Evolutionary conservation across 2,329 filamentous ascomycete species (phyloP), one percentile per base, ranked within the genome.

Genomic region (Pestalotiopsis sp.): DNA sequence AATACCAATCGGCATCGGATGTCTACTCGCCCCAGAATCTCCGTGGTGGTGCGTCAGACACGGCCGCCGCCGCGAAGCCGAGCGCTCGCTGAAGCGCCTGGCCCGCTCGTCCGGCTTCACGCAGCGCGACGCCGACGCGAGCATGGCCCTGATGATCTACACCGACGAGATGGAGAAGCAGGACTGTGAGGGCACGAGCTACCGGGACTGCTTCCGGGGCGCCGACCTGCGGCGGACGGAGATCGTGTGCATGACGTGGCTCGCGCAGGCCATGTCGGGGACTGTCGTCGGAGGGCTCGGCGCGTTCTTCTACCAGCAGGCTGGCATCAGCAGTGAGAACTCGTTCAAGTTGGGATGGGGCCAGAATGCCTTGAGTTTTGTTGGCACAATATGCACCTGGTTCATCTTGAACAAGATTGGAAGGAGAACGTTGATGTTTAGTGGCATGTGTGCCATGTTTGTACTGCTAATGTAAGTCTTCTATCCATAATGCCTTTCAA

Each of bases 61-160:
- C 74, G 90, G 89, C 39, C 85, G 85, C 45, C 80, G 88, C 56
- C 87, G 89, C 9, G 89, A 92, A 14, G 92, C 92, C 39, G 92
- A 92, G 80, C 81, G 83, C 60, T 83, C 91, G 1, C 84, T 93
- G 23, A 82, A 91, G 63, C 89, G 91, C 4, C 82, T 93, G 20
- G 93, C 91, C 4, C 90, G 86, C 74, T 74, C 84, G 14, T 83
- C 89, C 4, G n/a, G 36, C 71, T 90, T 93, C 69, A 91, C 89
- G 0, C 87, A 91, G 69, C 95, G 96, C 74, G 89, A 97, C 75
- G 88, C 92, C 12, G 92, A 97, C 70, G 93, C 96, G 81, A 96
- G 93, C 0, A 85, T 97, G 64, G 91, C 93, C 74, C 96, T 97
- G 93, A 97, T 97, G 92, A 89, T 94, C 1, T 93, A 97, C 77